Base-by-base conservation (phyloP, 306 rosid genomes). In the Oxytropis ochrocephala region DNA sequence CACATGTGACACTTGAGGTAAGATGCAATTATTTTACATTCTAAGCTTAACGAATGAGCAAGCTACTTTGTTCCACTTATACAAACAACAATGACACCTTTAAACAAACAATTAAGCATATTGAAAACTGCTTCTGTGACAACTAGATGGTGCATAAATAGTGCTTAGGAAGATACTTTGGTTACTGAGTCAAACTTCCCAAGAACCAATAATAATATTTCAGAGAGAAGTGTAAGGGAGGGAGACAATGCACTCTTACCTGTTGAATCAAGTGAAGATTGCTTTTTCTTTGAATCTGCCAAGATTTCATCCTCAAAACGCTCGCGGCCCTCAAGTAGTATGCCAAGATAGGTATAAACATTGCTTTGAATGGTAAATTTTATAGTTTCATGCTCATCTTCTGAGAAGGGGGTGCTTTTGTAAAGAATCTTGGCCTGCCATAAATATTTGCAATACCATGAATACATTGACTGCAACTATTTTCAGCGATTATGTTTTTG, bases 301-400 rank as follows among this genome's bases (percentile, higher is more conserved):
- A 80, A 84, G 70, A 61, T 63, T 80, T 95, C 97, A 64, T 95
- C 99, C 82, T 95, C 99, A 82, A 89, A 95, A 46, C 81, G 95
- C 74, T 95, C 99, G 10, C 99, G 97, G 3, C 97, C 99, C 84
- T 95, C 99, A 46, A 95, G 96, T 46, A 95, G 90, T 59, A 89
- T 80, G 67, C 99, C 99, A 75, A 95, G 87, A 83, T 95, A 95
- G 41, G 96, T 83, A 60, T 91, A 95, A 58, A 89, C 95, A 70
- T 91, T 91, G 83, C 93, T 91, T 81, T 91, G 99, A 77, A 95
- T 95, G 64, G 76, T 87, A 77, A 84, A 66, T 75, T 89, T 89
- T 61, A 95, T 89, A 75, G 74, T 86, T 79, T 95, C 99, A 61
- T 74, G 92, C 85, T 95, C 99, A 36, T 95, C 95, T 70, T 84